These are phyloP conservation scores for Hysterangium stoloniferum DNA, from an alignment of 768 basidiomycete species.

Conservation along the genomic window DNA sequence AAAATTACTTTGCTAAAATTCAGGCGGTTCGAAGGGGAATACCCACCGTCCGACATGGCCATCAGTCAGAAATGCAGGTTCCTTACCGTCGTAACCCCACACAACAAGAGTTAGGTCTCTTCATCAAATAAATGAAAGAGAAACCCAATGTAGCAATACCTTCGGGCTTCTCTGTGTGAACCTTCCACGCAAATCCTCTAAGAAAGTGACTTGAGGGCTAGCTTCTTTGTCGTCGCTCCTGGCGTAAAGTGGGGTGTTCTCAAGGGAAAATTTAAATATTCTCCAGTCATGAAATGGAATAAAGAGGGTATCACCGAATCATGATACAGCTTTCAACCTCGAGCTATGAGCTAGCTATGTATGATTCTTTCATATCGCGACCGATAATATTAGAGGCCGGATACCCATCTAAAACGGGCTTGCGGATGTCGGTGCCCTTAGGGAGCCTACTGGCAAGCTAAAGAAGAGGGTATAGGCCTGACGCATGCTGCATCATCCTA, in stretches of 20 bases:
- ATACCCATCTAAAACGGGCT: neutral
- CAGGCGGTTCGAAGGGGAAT: no score
- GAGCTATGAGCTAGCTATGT: no score
- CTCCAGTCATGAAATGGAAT: neutral
- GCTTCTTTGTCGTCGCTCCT: neutral
- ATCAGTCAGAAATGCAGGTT: no score
- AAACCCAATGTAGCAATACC: neutral
- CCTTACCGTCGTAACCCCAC: no score
- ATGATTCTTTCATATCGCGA: neutral
- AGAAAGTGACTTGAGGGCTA: neutral
- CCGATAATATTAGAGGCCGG: neutral
- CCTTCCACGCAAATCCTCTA: no score
- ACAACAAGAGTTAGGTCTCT: neutral
- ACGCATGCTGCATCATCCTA: no score
- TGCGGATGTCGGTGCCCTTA: neutral
- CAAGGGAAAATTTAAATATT: neutral
- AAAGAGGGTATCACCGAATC: neutral
- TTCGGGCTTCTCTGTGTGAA: no score
- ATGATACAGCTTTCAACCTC: neutral
- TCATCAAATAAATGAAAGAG: neutral
- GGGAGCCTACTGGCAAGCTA: no score
- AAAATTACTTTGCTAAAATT: no score
- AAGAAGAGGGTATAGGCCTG: no score
- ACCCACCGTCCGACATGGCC: no score
- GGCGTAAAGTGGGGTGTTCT: neutral